Conservation (phyloP, 1,284 basidiomycete species). For the Gomphus bonarii region DNA sequence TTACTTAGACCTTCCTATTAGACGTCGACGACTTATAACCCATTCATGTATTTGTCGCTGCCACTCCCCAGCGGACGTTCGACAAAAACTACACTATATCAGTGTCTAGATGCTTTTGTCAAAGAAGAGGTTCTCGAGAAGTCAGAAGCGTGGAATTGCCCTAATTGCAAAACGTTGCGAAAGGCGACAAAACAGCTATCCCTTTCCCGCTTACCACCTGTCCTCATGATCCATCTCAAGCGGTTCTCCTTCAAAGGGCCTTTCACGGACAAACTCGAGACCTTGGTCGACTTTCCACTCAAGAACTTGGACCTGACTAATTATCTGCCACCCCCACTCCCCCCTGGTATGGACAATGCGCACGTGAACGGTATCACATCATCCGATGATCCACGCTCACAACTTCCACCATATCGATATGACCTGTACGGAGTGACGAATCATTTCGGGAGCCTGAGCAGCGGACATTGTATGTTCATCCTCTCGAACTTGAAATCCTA, state of each 20-base stretch:
- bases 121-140: conserved; percentile 87
- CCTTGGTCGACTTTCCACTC: conserved; percentile 82
- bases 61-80: conserved; percentile 69
- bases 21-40: conserved; percentile 97
- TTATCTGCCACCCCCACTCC: conserved; percentile 79
- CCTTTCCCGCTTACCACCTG: conserved; percentile 82
- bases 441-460: conserved; percentile 83
- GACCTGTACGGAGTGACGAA: conserved; percentile 88
- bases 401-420: conserved; percentile 78
- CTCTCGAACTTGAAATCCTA: not conserved
- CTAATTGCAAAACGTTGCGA: conserved; percentile 80
- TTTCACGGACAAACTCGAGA: conserved; percentile 94
- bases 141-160: conserved; percentile 94
- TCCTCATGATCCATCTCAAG: conserved; percentile 93
- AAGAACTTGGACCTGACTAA: conserved; percentile 79
- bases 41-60: conserved; percentile 92
- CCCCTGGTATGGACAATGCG: conserved; percentile 46
- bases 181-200: conserved; percentile 82
- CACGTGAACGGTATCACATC: conserved; percentile 32
- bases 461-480: conserved; percentile 79
- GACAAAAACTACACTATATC: conserved; percentile 63
- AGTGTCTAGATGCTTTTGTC: conserved; percentile 88
- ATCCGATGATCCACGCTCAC: conserved; percentile 65
- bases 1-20: conserved; percentile 25
- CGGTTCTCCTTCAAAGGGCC: conserved; percentile 89